Conservation (phyloP, 1,284 basidiomycete genomes). For the Peniophora sp. region DNA sequence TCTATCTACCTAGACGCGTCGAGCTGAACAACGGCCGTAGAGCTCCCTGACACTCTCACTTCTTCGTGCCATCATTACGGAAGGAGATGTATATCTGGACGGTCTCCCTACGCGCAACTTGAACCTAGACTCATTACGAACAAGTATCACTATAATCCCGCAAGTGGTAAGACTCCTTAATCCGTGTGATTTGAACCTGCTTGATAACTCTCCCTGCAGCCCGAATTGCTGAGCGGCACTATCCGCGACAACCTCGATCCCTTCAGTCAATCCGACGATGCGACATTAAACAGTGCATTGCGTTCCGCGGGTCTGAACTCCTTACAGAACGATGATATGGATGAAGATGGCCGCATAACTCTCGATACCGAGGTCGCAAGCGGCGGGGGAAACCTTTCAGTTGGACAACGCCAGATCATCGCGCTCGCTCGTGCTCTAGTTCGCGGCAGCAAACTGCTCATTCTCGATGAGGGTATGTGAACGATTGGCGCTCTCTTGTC, state of each 20-base stretch:
- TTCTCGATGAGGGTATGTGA: constrained; percentile 48
- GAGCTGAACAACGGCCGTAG: constrained; percentile 4
- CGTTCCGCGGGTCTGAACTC: constrained; percentile 46
- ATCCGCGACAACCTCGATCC: constrained; percentile 60
- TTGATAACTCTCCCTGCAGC: constrained; percentile 23
- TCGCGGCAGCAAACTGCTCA: constrained; percentile 48
- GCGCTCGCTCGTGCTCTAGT: constrained; percentile 54
- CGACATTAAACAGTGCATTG: constrained; percentile 44
- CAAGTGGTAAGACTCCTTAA: neutral
- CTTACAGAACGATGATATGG: constrained; percentile 40
- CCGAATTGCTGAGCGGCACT: constrained; percentile 55
- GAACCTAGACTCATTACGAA: neutral
- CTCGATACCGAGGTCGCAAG: constrained; percentile 44
- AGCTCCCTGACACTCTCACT: constrained; percentile 34
- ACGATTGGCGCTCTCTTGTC: neutral
- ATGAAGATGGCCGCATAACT: constrained; percentile 29
- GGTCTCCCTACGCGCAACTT: neutral
- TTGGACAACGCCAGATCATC: constrained; percentile 64
- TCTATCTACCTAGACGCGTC: neutral
- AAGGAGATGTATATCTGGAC: constrained; percentile 23
- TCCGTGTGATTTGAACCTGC: neutral
- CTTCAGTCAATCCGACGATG: constrained; percentile 68
- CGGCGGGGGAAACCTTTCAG: constrained; percentile 59
- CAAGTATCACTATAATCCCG: neutral
- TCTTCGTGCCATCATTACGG: constrained; percentile 33